Evolutionary conservation across 768 basidiomycete species (phyloP).

Genomic region (Naganishia friedmannii): DNA sequence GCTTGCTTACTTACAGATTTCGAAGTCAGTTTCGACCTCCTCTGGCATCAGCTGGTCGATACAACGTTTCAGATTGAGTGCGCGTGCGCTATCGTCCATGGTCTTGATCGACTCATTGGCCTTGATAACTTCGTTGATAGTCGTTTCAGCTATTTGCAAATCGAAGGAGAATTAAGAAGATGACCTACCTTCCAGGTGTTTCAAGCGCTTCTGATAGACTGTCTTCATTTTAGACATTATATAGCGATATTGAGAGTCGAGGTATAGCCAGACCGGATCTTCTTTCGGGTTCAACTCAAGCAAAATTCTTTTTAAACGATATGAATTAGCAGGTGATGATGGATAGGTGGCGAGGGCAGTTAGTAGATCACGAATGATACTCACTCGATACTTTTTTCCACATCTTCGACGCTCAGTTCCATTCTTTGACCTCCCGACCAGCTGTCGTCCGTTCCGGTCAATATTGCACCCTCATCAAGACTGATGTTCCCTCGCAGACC

Average conservation of each 20-base stretch:
- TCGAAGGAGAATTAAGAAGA: background rate
- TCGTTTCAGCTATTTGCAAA: too few species aligned
- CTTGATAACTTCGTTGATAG: conserved; percentile 1
- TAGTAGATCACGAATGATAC: conserved; percentile 40
- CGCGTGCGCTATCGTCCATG: conserved; percentile 23
- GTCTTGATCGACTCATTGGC: background rate
- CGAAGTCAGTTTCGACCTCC: conserved; percentile 1
- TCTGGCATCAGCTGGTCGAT: conserved; percentile 22
- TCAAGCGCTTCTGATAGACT: conserved; percentile 59
- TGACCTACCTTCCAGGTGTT: conserved; percentile 58
- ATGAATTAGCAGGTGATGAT: background rate
- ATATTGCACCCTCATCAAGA: background rate
- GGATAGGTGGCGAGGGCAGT: background rate
- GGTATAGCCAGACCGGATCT: conserved; percentile 92
- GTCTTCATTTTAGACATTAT: conserved; percentile 74
- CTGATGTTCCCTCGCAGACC: conserved; percentile 60
- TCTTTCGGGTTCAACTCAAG: conserved; percentile 80
- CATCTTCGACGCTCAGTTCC: conserved; percentile 66
- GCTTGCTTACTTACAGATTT: conserved; percentile 9
- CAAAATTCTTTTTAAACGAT: conserved; percentile 62
- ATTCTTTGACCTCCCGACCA: background rate
- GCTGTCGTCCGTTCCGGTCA: conserved; percentile 55
- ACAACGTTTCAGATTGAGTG: conserved; percentile 35
- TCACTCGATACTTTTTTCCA: conserved; percentile 94
- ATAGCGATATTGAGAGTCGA: conserved; percentile 86